These are phyloP conservation scores for Backusella tuberculispora DNA, from an alignment of 192 early-diverging fungal genomes.

Conservation along the genomic window DNA sequence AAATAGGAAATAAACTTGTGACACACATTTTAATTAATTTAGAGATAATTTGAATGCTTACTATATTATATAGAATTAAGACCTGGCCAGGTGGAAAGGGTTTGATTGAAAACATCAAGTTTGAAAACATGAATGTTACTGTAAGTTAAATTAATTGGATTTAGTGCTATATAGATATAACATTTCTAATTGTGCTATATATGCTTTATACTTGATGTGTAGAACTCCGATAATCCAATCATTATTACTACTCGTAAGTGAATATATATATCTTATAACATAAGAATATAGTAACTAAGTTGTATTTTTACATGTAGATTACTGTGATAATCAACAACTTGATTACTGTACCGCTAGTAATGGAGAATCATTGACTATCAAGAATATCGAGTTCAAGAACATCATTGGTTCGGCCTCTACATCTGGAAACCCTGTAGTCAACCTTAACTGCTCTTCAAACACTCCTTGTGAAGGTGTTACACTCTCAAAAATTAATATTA, in stretches of 20 bases:
- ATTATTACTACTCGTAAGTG: constrained; percentile 20
- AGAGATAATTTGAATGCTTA: neutral
- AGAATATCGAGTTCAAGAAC: neutral
- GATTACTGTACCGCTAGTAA: neutral
- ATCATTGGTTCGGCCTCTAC: neutral
- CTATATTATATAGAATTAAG: constrained; percentile 8
- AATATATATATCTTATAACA: neutral
- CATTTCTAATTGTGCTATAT: neutral
- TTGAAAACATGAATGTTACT: constrained; percentile 16
- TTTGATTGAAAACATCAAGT: neutral
- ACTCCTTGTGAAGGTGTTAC: neutral
- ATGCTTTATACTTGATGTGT: neutral
- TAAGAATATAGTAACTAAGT: neutral
- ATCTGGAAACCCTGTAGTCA: neutral
- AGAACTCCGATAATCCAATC: constrained; percentile 12
- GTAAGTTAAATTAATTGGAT: neutral
- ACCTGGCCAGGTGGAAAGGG: constrained; percentile 18
- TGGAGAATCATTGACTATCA: neutral
- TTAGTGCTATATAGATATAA: neutral
- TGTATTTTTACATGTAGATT: neutral
- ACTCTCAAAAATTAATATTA: constrained; percentile 11
- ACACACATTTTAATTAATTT: neutral
- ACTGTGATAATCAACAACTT: constrained; percentile 14
- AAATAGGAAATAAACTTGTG: neutral
- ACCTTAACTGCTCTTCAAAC: constrained; percentile 12